phyloP scores from a whole-genome alignment of 139 green algal species.

The Ettlia oleoabundans region DNA sequence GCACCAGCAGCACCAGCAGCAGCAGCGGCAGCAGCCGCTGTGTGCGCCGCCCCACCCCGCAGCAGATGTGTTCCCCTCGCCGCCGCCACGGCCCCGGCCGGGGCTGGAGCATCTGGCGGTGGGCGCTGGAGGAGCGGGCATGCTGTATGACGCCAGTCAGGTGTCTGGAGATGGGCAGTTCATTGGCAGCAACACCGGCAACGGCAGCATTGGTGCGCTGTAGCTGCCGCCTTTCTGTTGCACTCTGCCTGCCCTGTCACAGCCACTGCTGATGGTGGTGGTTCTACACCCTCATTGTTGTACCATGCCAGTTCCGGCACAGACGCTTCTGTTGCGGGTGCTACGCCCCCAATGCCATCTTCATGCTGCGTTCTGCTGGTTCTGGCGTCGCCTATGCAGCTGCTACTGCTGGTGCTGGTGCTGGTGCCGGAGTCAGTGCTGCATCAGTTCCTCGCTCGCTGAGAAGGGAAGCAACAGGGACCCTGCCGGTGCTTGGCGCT shows the following conservation, averaged over 20 bases:
- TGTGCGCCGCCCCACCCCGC: background rate
- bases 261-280: no score
- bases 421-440: no score
- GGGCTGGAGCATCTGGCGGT: background rate
- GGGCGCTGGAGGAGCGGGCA: background rate
- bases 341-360: background rate
- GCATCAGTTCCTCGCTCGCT: no score
- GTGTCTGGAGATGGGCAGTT: conserved; percentile 8
- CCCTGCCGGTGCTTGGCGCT: no score
- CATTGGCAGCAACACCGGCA: conserved; percentile 14
- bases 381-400: no score
- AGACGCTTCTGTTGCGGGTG: no score
- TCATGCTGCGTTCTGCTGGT: background rate
- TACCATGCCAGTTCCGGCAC: no score
- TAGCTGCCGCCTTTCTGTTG: background rate
- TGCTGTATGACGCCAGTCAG: conserved; percentile 1
- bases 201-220: conserved; percentile 29
- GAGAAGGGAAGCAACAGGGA: no score
- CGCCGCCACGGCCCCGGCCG: background rate
- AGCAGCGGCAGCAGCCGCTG: background rate
- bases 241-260: no score
- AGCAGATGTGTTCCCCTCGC: background rate
- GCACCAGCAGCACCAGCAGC: background rate
- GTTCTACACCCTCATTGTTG: no score
- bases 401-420: no score